phyloP scores from a whole-genome alignment of 768 basidiomycete species.

The Lyophyllum atratum region DNA sequence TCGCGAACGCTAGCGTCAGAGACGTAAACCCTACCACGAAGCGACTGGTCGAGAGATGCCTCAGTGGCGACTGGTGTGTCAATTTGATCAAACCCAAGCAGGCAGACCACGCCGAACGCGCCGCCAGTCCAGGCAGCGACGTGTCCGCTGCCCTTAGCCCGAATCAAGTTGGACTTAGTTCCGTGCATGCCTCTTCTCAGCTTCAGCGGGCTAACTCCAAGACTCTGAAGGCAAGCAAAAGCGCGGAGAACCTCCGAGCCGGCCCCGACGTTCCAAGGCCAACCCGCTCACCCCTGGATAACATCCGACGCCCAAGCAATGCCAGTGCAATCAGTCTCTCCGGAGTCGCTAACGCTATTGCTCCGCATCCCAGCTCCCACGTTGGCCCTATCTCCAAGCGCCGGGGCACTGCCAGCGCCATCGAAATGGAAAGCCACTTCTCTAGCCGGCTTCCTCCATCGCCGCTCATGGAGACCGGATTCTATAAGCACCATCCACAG shows the following conservation, averaged over 20 bases:
- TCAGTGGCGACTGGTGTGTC: slow-evolving; percentile 85
- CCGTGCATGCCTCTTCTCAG: slow-evolving; percentile 31
- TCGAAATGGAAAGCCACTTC: slow-evolving; percentile 22
- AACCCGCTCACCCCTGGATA: slow-evolving; percentile 35
- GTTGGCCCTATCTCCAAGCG: slow-evolving; percentile 20
- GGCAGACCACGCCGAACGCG: slow-evolving; percentile 3
- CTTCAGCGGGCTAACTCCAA: slow-evolving; percentile 40
- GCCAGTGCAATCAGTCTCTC: slow-evolving; percentile 40
- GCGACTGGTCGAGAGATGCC: slow-evolving; percentile 89
- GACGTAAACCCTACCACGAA: slow-evolving; percentile 87
- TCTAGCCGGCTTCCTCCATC: slow-evolving; percentile 9
- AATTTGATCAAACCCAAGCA: slow-evolving; percentile 51
- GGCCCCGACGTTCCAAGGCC: slow-evolving; percentile 24
- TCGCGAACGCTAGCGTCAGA: slow-evolving; percentile 72
- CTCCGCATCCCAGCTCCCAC: slow-evolving; percentile 1
- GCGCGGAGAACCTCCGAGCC: slow-evolving; percentile 58
- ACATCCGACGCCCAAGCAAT: slow-evolving; percentile 38
- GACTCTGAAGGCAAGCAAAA: slow-evolving; percentile 63
- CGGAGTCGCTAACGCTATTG: slow-evolving; percentile 15
- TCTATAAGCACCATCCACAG: slow-evolving; percentile 14
- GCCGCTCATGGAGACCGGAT: slow-evolving; percentile 13
- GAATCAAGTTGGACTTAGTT: slow-evolving; percentile 24
- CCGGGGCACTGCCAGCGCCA: slow-evolving; percentile 26
- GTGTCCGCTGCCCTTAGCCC: slow-evolving; percentile 40
- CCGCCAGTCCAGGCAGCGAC: slow-evolving; percentile 46